Conservation (phyloP, 176 grass and related monocot genomes). For the Hordeum marinum region DNA sequence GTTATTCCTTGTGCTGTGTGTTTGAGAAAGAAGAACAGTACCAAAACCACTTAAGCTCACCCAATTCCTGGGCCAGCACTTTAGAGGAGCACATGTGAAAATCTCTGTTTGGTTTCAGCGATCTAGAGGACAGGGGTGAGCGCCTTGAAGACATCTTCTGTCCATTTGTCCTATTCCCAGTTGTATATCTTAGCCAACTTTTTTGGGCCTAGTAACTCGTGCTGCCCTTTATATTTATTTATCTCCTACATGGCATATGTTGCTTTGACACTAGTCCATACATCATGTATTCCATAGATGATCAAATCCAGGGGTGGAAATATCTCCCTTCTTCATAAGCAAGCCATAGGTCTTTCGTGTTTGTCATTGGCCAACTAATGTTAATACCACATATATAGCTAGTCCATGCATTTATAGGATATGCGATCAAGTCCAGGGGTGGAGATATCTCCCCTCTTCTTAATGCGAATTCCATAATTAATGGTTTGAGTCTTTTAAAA, state of each 20-base stretch:
- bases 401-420: neutral
- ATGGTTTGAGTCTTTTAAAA: constrained; percentile 3
- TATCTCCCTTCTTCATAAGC: neutral
- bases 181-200: neutral
- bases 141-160: neutral
- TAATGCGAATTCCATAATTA: neutral
- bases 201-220: neutral
- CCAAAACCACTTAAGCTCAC: neutral
- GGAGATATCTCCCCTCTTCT: neutral
- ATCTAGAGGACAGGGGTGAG: neutral
- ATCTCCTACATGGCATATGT: neutral
- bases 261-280: neutral
- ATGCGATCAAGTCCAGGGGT: neutral
- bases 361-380: neutral
- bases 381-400: neutral
- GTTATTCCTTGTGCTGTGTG: neutral
- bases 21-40: neutral
- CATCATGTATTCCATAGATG: neutral
- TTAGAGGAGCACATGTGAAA: neutral
- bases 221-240: neutral
- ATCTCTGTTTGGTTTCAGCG: neutral
- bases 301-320: neutral
- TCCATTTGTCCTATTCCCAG: neutral
- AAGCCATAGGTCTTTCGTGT: neutral
- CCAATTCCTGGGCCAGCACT: neutral